Base-by-base conservation (phyloP, 2,329 filamentous ascomycete species). In the Endoconidiophora laricicola region DNA sequence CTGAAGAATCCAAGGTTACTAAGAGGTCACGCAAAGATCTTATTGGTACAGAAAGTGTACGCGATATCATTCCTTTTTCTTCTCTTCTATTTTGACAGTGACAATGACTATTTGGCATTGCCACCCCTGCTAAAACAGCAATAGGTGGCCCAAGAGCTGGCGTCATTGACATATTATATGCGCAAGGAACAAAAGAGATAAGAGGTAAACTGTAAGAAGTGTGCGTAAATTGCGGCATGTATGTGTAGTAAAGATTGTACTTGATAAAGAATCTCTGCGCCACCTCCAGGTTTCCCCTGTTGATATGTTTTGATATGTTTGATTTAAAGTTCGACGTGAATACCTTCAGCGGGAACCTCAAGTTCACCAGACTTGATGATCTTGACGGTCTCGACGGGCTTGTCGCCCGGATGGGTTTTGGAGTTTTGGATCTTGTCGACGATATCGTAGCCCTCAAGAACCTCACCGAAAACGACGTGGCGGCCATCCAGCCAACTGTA, bases 381-480 rank as follows among this genome's bases (percentile, higher is more conserved):
- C 72, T 79, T 88, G 67, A 91, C 72, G 18, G 71, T 62, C 68
- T 79, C 67, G 55, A 64, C 62, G 24, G 86, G 86, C 68, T 78
- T 83, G 69, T 88, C 83, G 58, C 76, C 74, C 42, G 70, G 58
- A 56, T 63, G 66, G 63, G 83, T 90, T 61, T 75, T 65, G 57
- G 73, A 71, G 59, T 81, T 77, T 72, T 91, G 80, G 60, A 91
- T 86, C 71, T 79, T 78, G 61, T 83, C 78, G 57, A 91, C 75
- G 55, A 91, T 64, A 4, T 90, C 83, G 67, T 83, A 85, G 63
- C 86, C 86, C 71, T 91, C 85, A 58, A 91, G 73, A 57, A 93
- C 82, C 69, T 93, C 85, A 63, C 85, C 85, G 64, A 91, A 91
- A 61, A 91, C 85, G 60, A 91, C 86, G 69, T 91, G 85, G 59